Percentiles rank a stretch among this genome's conserved stretches.
Conservation (phyloP, 768 basidiomycete genomes). For the Trametes meyenii region DNA sequence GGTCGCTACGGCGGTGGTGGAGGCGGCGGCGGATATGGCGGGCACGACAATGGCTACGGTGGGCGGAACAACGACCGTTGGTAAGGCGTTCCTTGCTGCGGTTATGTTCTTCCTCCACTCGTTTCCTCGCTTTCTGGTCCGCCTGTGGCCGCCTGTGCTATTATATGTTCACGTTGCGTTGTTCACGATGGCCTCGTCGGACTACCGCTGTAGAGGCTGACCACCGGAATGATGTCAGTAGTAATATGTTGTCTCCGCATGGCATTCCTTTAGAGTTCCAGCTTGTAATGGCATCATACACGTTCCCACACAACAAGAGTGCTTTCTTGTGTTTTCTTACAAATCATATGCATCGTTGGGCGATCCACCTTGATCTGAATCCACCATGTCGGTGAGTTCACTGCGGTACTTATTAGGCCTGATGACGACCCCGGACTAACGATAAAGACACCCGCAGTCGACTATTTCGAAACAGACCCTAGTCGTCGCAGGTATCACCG, state of each 20-base stretch:
- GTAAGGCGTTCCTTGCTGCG: constrained; percentile 23
- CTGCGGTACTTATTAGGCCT: constrained; percentile 11
- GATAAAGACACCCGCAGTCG: background rate
- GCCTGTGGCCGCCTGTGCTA: constrained; percentile 1
- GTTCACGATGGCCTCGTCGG: constrained; percentile 4
- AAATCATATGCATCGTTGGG: too few relatives aligned
- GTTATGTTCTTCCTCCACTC: too few relatives aligned
- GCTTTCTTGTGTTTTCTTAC: background rate
- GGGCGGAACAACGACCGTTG: constrained; percentile 33
- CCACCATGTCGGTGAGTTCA: constrained; percentile 5
- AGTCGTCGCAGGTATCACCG: constrained; percentile 32
- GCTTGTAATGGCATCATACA: constrained; percentile 18
- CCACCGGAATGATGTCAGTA: constrained; percentile 9
- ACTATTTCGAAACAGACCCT: constrained; percentile 23
- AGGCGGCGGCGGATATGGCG: constrained; percentile 44
- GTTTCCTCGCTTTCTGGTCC: background rate
- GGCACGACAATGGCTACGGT: constrained; percentile 35
- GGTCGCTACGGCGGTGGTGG: constrained; percentile 44
- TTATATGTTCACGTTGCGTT: constrained; percentile 3
- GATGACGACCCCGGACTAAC: constrained; percentile 6
- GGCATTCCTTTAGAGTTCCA: constrained; percentile 23
- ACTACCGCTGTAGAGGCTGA: constrained; percentile 14
- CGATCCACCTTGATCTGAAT: background rate
- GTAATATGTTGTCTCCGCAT: constrained; percentile 20
- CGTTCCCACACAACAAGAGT: background rate